Evolutionary conservation across 176 grass and related monocot genomes (phyloP).

Genomic region (Rhynchospora breviuscula): DNA sequence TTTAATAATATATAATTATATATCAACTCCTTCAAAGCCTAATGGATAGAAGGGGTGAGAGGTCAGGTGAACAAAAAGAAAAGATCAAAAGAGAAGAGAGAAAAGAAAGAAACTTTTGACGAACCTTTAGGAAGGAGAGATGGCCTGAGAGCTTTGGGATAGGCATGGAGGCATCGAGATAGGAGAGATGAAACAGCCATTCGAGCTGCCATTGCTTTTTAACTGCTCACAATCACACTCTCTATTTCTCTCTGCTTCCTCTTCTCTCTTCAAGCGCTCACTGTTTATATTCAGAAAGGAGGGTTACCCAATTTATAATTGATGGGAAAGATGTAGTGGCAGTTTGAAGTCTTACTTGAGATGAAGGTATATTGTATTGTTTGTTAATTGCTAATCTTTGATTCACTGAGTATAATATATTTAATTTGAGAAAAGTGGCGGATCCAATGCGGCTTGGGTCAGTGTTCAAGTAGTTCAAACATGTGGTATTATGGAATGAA

Average conservation of each 20-base stretch:
- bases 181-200: constrained; percentile 52
- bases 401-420: not conserved
- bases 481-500: no score
- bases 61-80: not conserved
- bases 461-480: no score
- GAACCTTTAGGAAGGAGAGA: constrained; percentile 41
- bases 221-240: not conserved
- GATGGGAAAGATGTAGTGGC: not conserved
- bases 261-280: not conserved
- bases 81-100: not conserved
- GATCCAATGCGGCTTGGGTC: no score
- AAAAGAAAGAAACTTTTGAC: not conserved
- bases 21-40: not conserved
- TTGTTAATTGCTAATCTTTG: not conserved
- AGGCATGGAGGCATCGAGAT: constrained; percentile 24
- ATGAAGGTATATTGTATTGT: not conserved
- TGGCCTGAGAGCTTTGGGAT: constrained; percentile 25
- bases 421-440: no score
- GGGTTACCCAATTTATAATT: not conserved
- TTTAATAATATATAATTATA: no score
- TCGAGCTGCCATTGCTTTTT: constrained; percentile 44
- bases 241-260: not conserved
- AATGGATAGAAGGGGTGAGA: constrained; percentile 20
- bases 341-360: not conserved
- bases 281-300: not conserved